Evolutionary conservation across 2,329 filamentous ascomycete genomes (phyloP).

Genomic region (Arthrobotrys iridis): DNA sequence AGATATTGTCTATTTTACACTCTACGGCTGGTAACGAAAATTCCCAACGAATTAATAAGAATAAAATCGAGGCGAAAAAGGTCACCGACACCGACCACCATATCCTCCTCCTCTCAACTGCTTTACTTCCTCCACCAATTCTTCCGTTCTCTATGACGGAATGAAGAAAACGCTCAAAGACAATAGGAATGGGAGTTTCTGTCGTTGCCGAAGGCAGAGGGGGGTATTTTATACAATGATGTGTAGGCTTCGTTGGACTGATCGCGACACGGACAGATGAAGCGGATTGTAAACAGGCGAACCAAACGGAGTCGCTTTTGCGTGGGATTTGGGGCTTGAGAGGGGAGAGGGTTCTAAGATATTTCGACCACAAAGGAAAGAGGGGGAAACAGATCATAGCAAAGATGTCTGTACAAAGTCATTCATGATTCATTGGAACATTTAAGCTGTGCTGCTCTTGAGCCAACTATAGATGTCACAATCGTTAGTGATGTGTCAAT

Average conservation of each 20-base stretch:
- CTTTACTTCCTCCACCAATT: background rate
- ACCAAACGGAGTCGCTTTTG: background rate
- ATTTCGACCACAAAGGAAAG: conserved; percentile 24
- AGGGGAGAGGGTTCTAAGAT: conserved; percentile 42
- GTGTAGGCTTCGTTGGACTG: background rate
- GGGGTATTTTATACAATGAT: background rate
- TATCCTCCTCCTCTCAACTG: background rate
- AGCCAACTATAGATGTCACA: conserved; percentile 32
- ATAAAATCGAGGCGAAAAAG: background rate
- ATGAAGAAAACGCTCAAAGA: conserved; percentile 35
- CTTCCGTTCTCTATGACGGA: conserved; percentile 22
- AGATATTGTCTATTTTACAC: conserved; percentile 36
- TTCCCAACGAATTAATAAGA: conserved; percentile 13
- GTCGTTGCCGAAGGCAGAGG: conserved; percentile 8
- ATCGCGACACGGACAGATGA: background rate
- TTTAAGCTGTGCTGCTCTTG: conserved; percentile 36
- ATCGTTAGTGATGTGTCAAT: background rate
- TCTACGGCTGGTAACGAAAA: conserved; percentile 30
- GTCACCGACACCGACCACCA: conserved; percentile 5
- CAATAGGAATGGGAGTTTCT: conserved; percentile 14
- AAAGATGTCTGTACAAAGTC: background rate
- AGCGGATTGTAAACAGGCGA: background rate
- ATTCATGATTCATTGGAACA: conserved; percentile 26
- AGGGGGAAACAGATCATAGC: background rate
- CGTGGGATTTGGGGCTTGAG: conserved; percentile 3